These are phyloP conservation scores for Gossypium davidsonii DNA, from an alignment of 441 rosid species.

Conservation along the genomic window DNA sequence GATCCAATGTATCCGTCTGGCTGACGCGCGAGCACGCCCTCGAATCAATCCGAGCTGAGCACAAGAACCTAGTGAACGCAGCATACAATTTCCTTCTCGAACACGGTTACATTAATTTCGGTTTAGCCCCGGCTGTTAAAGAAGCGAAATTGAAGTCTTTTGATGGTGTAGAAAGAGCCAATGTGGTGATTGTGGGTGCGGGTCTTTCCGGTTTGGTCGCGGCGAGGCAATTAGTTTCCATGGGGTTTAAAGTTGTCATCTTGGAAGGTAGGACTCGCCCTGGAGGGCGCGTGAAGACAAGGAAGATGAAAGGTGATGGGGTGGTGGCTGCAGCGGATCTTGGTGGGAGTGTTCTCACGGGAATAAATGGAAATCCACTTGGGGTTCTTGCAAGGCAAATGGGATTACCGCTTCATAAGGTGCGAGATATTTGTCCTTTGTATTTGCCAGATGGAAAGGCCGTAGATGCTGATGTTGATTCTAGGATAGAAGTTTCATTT, in stretches of 20 bases:
- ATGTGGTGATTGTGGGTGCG: conserved; percentile 75
- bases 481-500: conserved; percentile 70
- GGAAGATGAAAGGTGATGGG: conserved; percentile 63
- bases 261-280: conserved; percentile 79
- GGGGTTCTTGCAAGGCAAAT: conserved; percentile 86
- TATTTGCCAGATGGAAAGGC: conserved; percentile 71
- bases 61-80: conserved; percentile 48
- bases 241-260: conserved; percentile 81
- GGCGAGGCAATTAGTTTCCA: conserved; percentile 63
- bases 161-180: conserved; percentile 43
- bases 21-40: conserved; percentile 64
- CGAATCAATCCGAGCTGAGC: conserved; percentile 63
- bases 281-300: conserved; percentile 81
- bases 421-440: conserved; percentile 81
- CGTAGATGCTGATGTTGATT: conserved; percentile 66
- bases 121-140: conserved; percentile 57
- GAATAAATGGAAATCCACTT: conserved; percentile 81
- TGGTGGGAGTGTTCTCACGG: conserved; percentile 86
- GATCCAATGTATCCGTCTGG: conserved; percentile 75
- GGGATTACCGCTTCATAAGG: conserved; percentile 88
- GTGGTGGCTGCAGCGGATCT: conserved; percentile 72
- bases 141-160: conserved; percentile 52
- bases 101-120: conserved; percentile 84
- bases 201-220: conserved; percentile 82
- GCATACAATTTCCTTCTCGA: conserved; percentile 67